Conservation (phyloP, 1,284 basidiomycete genomes). For the Fomitopsis pinicola region DNA sequence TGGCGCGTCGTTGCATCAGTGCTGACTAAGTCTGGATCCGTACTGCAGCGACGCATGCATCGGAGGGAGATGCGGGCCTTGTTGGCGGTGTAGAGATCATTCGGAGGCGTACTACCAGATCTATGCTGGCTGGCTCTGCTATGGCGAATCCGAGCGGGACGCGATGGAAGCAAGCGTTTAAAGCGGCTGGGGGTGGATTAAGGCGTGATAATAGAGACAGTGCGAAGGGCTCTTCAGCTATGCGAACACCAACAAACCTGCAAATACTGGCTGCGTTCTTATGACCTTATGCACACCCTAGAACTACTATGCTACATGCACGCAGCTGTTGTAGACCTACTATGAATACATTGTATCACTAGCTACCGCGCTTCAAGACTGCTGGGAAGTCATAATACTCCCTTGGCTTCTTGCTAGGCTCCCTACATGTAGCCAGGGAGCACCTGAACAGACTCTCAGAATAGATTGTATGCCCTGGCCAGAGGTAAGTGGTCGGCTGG, state of each 20-base stretch:
- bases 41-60: background rate
- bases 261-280: background rate
- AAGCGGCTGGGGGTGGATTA: background rate
- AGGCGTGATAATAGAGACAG: background rate
- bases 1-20: background rate
- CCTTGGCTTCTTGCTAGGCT: background rate
- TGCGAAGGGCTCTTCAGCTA: background rate
- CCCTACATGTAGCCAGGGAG: background rate
- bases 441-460: conserved; percentile 34
- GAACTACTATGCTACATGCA: background rate
- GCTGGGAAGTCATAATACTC: no score
- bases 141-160: background rate
- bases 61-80: background rate
- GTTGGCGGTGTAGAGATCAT: background rate
- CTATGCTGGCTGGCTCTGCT: background rate
- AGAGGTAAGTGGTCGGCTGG: conserved; percentile 75
- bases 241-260: background rate
- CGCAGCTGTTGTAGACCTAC: background rate
- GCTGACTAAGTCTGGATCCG: background rate
- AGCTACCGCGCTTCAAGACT: background rate
- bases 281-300: background rate
- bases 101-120: background rate
- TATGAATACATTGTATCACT: background rate
- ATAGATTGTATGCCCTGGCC: conserved; percentile 69
- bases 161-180: background rate